Conservation (phyloP, 805 yeast genomes). For the Metschnikowia chrysomelidarum region DNA sequence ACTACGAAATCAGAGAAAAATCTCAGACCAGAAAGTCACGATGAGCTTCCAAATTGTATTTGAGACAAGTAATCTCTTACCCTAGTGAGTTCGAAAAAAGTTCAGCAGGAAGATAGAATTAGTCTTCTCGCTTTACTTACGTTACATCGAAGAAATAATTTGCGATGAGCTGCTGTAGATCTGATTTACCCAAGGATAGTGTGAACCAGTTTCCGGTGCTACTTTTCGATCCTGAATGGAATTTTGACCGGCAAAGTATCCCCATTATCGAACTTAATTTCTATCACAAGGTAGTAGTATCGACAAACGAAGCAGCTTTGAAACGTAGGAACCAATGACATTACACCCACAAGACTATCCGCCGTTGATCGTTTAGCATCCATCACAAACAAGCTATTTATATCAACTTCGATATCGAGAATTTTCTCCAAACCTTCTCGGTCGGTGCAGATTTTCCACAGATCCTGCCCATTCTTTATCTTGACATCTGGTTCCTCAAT, state of each 20-base stretch:
- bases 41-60: too few species aligned
- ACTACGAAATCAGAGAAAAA: too few species aligned
- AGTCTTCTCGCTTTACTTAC: too few species aligned
- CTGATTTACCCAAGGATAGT: too few species aligned
- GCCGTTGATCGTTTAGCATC: conserved; percentile 12
- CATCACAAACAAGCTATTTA: conserved; percentile 13
- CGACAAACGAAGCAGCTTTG: conserved; percentile 31
- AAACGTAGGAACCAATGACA: conserved; percentile 26
- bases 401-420: conserved; percentile 14
- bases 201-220: too few species aligned
- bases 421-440: conserved; percentile 4
- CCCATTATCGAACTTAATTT: conserved; percentile 20
- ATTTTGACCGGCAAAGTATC: conserved; percentile 22
- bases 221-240: conserved; percentile 18
- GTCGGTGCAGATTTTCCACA: conserved; percentile 10
- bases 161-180: too few species aligned
- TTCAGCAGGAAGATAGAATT: too few species aligned
- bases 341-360: conserved; percentile 18
- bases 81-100: too few species aligned
- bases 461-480: conserved; percentile 13
- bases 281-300: conserved; percentile 22
- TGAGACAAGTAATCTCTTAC: too few species aligned
- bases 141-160: too few species aligned
- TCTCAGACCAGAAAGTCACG: too few species aligned
- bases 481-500: conserved; percentile 15